Percentiles rank a stretch among this genome's conserved stretches.
Conservation (phyloP, 2,329 filamentous ascomycete genomes). For the Phialophora verrucosa region DNA sequence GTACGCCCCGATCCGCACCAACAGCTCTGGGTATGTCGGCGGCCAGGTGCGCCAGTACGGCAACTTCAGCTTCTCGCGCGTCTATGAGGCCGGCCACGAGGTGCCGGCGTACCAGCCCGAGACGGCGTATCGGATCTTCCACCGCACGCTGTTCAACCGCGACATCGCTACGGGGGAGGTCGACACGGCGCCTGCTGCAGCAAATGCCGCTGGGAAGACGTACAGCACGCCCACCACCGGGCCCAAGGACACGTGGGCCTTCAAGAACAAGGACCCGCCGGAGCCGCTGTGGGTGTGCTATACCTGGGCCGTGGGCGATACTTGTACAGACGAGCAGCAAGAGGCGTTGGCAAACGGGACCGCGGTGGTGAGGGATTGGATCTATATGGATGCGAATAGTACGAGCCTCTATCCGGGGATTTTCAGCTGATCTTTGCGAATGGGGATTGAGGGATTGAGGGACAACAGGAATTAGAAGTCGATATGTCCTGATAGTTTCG, state of each 20-base stretch:
- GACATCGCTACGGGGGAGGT: slow-evolving; percentile 47
- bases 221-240: slow-evolving; percentile 27
- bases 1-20: slow-evolving; percentile 48
- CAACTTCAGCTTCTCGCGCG: slow-evolving; percentile 49
- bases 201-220: neutral
- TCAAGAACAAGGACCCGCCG: slow-evolving; percentile 47
- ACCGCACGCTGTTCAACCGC: slow-evolving; percentile 43
- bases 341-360: slow-evolving; percentile 52
- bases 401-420: slow-evolving; percentile 13
- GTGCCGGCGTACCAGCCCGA: slow-evolving; percentile 48
- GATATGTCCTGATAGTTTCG: neutral
- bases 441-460: too few species aligned
- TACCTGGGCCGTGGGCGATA: slow-evolving; percentile 46
- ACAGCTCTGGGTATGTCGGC: slow-evolving; percentile 45
- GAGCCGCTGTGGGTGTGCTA: slow-evolving; percentile 54
- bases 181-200: slow-evolving; percentile 1
- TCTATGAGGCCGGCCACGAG: slow-evolving; percentile 44
- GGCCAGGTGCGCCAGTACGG: slow-evolving; percentile 49
- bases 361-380: slow-evolving; percentile 55
- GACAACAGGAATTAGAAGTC: too few species aligned
- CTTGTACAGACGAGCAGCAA: slow-evolving; percentile 55
- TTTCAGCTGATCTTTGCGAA: neutral
- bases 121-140: slow-evolving; percentile 48
- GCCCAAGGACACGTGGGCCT: slow-evolving; percentile 15
- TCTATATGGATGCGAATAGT: slow-evolving; percentile 47